These are phyloP conservation scores for Kokia cookei DNA, from an alignment of 441 rosid species.

Conservation along the genomic window DNA sequence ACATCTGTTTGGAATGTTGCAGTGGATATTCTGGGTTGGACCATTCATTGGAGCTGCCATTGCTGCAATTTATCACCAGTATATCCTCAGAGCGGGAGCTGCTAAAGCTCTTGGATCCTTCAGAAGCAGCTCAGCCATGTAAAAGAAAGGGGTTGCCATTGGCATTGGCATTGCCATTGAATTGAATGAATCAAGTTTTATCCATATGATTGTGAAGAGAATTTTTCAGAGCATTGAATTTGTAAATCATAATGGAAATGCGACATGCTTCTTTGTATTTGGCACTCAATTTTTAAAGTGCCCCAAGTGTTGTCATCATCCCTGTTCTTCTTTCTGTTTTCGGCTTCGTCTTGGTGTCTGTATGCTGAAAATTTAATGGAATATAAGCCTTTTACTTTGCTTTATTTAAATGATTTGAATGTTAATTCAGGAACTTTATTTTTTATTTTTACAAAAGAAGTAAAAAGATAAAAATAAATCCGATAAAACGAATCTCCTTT, in stretches of 20 bases:
- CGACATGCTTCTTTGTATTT: not conserved
- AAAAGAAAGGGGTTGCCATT: not conserved
- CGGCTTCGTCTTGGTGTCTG: no score
- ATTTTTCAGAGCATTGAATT: not conserved
- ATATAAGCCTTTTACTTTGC: not conserved
- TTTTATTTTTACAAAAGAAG: no score
- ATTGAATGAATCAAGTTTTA: not conserved
- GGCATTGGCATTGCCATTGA: no score
- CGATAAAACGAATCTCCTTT: no score
- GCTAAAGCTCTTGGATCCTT: slow-evolving; percentile 24
- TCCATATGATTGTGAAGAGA: not conserved
- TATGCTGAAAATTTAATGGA: no score
- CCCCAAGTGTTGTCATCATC: not conserved
- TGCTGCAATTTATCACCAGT: slow-evolving; percentile 52
- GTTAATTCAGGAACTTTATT: no score
- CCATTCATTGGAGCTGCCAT: slow-evolving; percentile 59
- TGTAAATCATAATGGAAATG: not conserved
- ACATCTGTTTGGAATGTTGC: not conserved
- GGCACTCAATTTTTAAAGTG: not conserved
- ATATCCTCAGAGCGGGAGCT: slow-evolving; percentile 43
- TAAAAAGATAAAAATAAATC: no score
- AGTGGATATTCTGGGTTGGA: slow-evolving; percentile 73
- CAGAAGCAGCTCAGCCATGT: slow-evolving; percentile 24
- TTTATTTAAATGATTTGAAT: no score
- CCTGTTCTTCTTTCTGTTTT: not conserved